Conservation (phyloP, 1,284 basidiomycete species). For the Wolfiporia cocos region DNA sequence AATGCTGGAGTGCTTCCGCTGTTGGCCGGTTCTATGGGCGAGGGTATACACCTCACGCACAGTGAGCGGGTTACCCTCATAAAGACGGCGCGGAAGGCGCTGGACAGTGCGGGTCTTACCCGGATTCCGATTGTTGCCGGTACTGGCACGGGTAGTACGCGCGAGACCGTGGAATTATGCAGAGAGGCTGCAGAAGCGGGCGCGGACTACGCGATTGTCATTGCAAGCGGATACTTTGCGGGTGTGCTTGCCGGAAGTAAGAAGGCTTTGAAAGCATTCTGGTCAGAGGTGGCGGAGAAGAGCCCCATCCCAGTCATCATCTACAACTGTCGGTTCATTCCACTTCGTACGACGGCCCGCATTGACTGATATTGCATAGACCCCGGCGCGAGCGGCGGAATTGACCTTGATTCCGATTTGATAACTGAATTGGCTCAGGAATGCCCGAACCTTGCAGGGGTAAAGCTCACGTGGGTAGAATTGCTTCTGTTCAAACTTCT, state of each 20-base stretch:
- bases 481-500: background rate
- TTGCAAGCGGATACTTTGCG: conserved; percentile 80
- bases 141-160: conserved; percentile 75
- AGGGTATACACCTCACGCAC: conserved; percentile 74
- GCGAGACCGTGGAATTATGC: conserved; percentile 70
- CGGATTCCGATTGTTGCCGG: conserved; percentile 73
- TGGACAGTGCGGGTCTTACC: conserved; percentile 59
- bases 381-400: conserved; percentile 78
- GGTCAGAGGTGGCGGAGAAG: conserved; percentile 64
- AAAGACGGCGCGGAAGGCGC: conserved; percentile 58
- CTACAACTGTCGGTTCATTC: conserved; percentile 20
- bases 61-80: conserved; percentile 68
- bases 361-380: conserved; percentile 34
- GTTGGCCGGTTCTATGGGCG: conserved; percentile 77
- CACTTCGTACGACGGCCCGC: background rate
- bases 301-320: conserved; percentile 70
- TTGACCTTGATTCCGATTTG: conserved; percentile 83
- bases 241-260: conserved; percentile 57
- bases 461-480: conserved; percentile 75
- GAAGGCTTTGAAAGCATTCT: conserved; percentile 75
- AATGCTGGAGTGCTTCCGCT: conserved; percentile 73
- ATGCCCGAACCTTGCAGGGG: conserved; percentile 71
- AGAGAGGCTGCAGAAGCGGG: conserved; percentile 73
- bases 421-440: conserved; percentile 74
- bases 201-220: conserved; percentile 81